Evolutionary conservation across 2,329 filamentous ascomycete species (phyloP).

Genomic region (Colletotrichum tanaceti): DNA sequence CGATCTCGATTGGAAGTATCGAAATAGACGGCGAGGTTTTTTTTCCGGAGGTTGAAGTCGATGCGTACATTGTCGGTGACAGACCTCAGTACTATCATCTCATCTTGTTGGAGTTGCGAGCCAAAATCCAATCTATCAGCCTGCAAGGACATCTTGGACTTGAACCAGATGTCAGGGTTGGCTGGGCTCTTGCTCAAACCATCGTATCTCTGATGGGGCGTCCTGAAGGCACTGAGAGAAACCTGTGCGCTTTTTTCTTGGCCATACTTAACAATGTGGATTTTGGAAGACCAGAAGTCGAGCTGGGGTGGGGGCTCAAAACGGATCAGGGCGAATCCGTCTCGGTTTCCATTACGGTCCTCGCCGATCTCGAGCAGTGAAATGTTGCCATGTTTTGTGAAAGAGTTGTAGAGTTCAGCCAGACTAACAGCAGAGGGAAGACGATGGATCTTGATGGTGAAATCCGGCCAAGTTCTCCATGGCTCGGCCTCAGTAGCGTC

Average conservation of each 20-base stretch:
- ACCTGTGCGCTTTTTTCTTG: slow-evolving; percentile 10
- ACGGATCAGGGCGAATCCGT: slow-evolving; percentile 59
- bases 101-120: slow-evolving; percentile 61
- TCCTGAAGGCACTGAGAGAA: not conserved
- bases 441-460: slow-evolving; percentile 41
- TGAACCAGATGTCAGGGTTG: slow-evolving; percentile 47
- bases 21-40: slow-evolving; percentile 56
- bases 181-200: slow-evolving; percentile 47
- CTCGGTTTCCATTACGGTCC: slow-evolving; percentile 51
- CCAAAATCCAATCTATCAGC: slow-evolving; percentile 70
- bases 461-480: slow-evolving; percentile 52
- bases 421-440: slow-evolving; percentile 49
- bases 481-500: not conserved
- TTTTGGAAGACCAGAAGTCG: slow-evolving; percentile 62
- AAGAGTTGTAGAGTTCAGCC: slow-evolving; percentile 62
- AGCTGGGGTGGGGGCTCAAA: slow-evolving; percentile 68
- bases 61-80: slow-evolving; percentile 47
- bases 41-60: slow-evolving; percentile 53
- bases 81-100: slow-evolving; percentile 71
- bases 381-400: slow-evolving; percentile 65
- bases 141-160: slow-evolving; percentile 54
- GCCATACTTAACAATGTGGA: slow-evolving; percentile 44
- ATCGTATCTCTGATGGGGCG: slow-evolving; percentile 3
- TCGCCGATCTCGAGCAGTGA: slow-evolving; percentile 67
- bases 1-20: slow-evolving; percentile 8